Conservation (phyloP, 2,329 filamentous ascomycete species). For the Plenodomus lindquistii region DNA sequence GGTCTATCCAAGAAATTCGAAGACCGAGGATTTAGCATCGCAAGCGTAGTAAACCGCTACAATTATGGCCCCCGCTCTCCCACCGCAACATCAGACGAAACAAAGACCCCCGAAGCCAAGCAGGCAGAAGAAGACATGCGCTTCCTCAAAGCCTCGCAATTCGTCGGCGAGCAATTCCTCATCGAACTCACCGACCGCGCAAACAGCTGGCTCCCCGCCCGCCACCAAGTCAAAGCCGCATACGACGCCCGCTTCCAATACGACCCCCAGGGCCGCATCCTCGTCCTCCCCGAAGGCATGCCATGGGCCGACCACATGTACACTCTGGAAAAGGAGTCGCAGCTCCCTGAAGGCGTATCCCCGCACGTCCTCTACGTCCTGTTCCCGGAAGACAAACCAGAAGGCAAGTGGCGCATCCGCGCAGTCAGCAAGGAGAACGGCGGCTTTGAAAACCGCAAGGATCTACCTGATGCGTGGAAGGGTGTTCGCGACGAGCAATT, state of each 20-base stretch:
- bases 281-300: slow-evolving; percentile 77
- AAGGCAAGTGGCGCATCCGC: slow-evolving; percentile 90
- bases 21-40: slow-evolving; percentile 80
- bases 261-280: slow-evolving; percentile 75
- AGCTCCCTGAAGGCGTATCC: slow-evolving; percentile 45
- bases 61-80: slow-evolving; percentile 66
- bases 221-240: slow-evolving; percentile 74
- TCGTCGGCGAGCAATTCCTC: slow-evolving; percentile 89
- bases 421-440: slow-evolving; percentile 82
- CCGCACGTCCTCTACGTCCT: slow-evolving; percentile 80
- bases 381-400: slow-evolving; percentile 79
- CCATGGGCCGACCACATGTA: slow-evolving; percentile 98
- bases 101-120: slow-evolving; percentile 44
- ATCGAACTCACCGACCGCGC: slow-evolving; percentile 77
- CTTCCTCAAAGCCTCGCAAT: slow-evolving; percentile 75
- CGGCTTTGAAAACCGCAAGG: slow-evolving; percentile 90
- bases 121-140: slow-evolving; percentile 79
- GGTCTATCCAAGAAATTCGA: slow-evolving; percentile 82
- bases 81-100: slow-evolving; percentile 27
- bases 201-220: slow-evolving; percentile 83
- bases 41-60: slow-evolving; percentile 82
- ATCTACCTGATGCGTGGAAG: slow-evolving; percentile 88
- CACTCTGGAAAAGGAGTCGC: slow-evolving; percentile 69
- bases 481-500: slow-evolving; percentile 86
- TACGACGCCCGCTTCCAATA: slow-evolving; percentile 70